A percentile compares a stretch with the other conserved stretches of the same genome.
These are phyloP conservation scores for Plectranthus barbatus DNA, from an alignment of 257 asterid species.

Conservation along the genomic window DNA sequence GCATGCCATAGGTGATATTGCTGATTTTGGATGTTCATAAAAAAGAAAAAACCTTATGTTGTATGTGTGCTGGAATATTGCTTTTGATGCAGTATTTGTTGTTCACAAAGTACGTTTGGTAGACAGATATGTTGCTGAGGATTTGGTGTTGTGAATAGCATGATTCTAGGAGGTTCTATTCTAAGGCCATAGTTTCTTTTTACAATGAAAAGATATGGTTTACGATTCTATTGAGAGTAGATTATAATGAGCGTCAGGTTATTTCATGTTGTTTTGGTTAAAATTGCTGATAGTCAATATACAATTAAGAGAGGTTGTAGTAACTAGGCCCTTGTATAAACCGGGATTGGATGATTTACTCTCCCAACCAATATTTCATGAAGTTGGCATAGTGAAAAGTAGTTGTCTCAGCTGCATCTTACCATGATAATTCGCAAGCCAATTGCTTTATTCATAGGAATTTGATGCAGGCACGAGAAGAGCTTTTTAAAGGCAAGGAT, in stretches of 20 bases:
- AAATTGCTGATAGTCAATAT: background rate
- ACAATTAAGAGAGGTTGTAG: background rate
- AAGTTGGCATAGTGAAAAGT: too few species aligned
- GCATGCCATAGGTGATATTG: background rate
- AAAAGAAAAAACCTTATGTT: background rate
- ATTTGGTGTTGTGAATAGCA: background rate
- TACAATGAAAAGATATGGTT: background rate
- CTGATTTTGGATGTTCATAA: background rate
- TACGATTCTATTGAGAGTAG: background rate
- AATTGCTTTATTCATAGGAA: background rate
- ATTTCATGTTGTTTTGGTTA: background rate
- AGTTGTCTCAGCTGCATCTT: background rate
- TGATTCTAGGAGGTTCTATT: background rate
- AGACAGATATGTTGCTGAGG: background rate
- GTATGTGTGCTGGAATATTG: background rate
- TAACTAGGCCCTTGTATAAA: background rate
- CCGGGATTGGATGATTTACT: too few species aligned
- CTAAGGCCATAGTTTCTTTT: background rate
- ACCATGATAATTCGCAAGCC: background rate
- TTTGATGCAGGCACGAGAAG: slow-evolving; percentile 58
- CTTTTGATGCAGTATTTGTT: background rate
- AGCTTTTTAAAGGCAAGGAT: slow-evolving; percentile 43
- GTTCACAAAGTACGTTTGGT: background rate
- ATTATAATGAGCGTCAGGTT: background rate
- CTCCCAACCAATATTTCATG: background rate